A percentile compares a stretch with the other conserved stretches of the same genome.
Conservation (phyloP, 2,329 filamentous ascomycete species). For the Venturia pyrina region DNA sequence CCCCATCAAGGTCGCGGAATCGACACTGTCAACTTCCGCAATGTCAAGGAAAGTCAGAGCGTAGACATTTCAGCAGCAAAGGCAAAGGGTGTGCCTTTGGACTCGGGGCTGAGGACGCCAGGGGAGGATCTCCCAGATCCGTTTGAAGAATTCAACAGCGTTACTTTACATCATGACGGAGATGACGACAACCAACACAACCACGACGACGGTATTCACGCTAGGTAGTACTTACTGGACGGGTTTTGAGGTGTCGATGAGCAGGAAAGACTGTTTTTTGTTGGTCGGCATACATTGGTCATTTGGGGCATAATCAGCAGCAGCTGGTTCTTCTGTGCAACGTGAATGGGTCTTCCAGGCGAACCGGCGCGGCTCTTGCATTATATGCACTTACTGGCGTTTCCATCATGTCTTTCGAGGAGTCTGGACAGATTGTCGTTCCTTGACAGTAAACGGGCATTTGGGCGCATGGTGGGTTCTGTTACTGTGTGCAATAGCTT, state of each 20-base stretch:
- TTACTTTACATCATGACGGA: constrained; percentile 92
- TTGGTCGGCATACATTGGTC: neutral
- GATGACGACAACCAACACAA: constrained; percentile 45
- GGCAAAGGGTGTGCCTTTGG: constrained; percentile 61
- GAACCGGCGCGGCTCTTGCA: neutral
- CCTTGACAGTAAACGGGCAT: constrained; percentile 1
- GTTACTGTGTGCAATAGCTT: neutral
- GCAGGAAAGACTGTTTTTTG: neutral
- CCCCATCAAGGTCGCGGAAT: constrained; percentile 82
- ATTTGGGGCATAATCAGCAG: neutral
- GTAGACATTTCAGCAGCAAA: constrained; percentile 65
- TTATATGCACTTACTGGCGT: constrained; percentile 5
- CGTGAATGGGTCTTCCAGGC: neutral
- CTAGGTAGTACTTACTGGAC: neutral
- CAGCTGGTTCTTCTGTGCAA: neutral
- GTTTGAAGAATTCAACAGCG: constrained; percentile 97
- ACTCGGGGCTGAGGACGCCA: constrained; percentile 77
- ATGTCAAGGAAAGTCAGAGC: constrained; percentile 93
- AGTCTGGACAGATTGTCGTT: neutral
- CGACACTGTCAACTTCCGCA: constrained; percentile 94
- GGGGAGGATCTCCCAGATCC: constrained; percentile 76
- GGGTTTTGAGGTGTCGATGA: neutral
- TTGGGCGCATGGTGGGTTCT: neutral
- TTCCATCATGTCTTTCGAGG: neutral
- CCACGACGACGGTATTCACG: neutral